A percentile compares a stretch with the other conserved stretches of the same genome.
These are phyloP conservation scores for Pulveroboletus sp. DNA, from an alignment of 768 basidiomycete species.

Conservation along the genomic window DNA sequence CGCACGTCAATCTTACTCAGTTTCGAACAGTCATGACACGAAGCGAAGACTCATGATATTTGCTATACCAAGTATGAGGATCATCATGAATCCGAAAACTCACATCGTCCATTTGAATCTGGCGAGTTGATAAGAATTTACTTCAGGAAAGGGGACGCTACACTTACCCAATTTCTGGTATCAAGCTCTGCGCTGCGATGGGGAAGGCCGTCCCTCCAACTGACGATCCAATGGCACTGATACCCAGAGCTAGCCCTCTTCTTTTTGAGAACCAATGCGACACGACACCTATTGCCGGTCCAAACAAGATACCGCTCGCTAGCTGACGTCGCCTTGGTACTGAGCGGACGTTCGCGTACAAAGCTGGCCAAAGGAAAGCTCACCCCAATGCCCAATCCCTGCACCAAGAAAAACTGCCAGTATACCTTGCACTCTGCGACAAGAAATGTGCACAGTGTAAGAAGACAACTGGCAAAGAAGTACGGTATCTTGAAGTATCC, in stretches of 20 bases:
- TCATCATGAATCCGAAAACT: slow-evolving; percentile 60
- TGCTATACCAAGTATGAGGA: slow-evolving; percentile 48
- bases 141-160: not conserved
- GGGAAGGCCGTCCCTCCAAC: slow-evolving; percentile 69
- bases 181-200: slow-evolving; percentile 51
- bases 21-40: not conserved
- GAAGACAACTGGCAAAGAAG: slow-evolving; percentile 43
- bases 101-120: slow-evolving; percentile 80
- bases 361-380: slow-evolving; percentile 20
- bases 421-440: slow-evolving; percentile 63
- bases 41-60: slow-evolving; percentile 43
- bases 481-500: slow-evolving; percentile 59
- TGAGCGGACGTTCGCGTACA: not conserved
- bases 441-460: slow-evolving; percentile 58
- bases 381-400: slow-evolving; percentile 67
- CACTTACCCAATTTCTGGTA: slow-evolving; percentile 53
- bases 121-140: not conserved
- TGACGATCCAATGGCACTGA: slow-evolving; percentile 66
- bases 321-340: slow-evolving; percentile 14
- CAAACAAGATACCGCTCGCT: slow-evolving; percentile 57
- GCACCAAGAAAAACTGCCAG: slow-evolving; percentile 74
- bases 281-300: slow-evolving; percentile 54
- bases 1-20: not conserved
- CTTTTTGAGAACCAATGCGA: slow-evolving; percentile 72
- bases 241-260: slow-evolving; percentile 54